Percentiles rank a stretch among this genome's conserved stretches.
Evolutionary conservation across 1,284 basidiomycete genomes (phyloP).

Genomic region (Pterulicium gracile): DNA sequence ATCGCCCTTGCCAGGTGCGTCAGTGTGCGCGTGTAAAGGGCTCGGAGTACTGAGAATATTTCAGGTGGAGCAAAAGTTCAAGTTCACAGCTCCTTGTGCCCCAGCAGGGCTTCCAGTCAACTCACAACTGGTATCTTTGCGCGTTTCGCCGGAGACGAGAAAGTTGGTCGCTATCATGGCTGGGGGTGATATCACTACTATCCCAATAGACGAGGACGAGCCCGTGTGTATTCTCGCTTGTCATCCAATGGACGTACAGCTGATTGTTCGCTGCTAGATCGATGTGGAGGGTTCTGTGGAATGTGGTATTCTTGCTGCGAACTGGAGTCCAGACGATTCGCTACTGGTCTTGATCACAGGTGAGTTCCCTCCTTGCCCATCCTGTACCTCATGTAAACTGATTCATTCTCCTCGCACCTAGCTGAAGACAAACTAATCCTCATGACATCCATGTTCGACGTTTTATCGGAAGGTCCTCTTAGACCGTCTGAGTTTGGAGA

Average conservation of each 20-base stretch:
- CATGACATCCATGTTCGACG: constrained; percentile 86
- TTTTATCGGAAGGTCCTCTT: constrained; percentile 71
- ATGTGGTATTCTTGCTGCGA: constrained; percentile 70
- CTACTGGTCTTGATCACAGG: constrained; percentile 74
- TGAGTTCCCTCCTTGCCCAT: constrained; percentile 19
- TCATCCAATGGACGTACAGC: constrained; percentile 8
- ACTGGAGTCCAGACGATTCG: constrained; percentile 89
- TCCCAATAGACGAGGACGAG: constrained; percentile 45
- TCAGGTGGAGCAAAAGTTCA: constrained; percentile 15
- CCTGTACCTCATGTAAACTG: background rate
- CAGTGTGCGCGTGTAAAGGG: background rate
- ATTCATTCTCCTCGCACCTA: constrained; percentile 17
- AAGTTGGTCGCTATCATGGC: constrained; percentile 54
- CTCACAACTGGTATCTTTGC: constrained; percentile 47
- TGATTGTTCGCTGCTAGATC: constrained; percentile 26
- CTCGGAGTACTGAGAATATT: background rate
- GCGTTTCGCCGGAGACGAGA: constrained; percentile 56
- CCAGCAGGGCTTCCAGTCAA: constrained; percentile 16
- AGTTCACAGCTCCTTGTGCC: constrained; percentile 23
- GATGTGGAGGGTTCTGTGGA: constrained; percentile 85
- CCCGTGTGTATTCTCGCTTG: constrained; percentile 15
- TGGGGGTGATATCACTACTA: constrained; percentile 70
- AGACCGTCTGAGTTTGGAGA: constrained; percentile 77
- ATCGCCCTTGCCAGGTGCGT: background rate
- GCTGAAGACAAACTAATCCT: constrained; percentile 76